Base-by-base conservation (phyloP, 371 early-diverging fungal genomes). In the Rhizopus delemar region DNA sequence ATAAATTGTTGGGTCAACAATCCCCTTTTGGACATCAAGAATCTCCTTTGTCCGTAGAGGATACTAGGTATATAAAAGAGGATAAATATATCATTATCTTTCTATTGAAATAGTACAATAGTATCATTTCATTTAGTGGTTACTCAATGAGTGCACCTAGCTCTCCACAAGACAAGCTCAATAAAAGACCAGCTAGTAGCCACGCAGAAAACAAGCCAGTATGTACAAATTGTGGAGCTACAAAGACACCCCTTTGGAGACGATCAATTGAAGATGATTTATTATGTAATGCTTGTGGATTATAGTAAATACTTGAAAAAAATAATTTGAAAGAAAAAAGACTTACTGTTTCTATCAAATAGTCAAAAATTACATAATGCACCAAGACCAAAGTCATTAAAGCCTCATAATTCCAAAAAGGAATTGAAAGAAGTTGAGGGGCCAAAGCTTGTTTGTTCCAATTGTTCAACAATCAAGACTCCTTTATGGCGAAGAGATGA, bases 171-270 rank as follows among this genome's bases (percentile, higher is more conserved):
- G 36, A 51, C 5, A 51, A 22, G 39, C 50, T 41, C 16, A n/a
- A 29, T 11, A 33, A 33, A 36, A 45, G 28, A 48, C 52, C 56
- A 36, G 57, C 65, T 5, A 62, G 55, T 52, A 8, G 57, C 34
- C 56, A 67, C 43, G 34, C 53, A 51, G 58, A 62, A 41, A 46
- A 48, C 15, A 67, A 68, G 45, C 70, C 75, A 1, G 54, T 72
- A 7, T 95, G 96, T 71, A 75, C 78, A 50, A 95, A 98, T 76
- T 98, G 98, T 73, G 75, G 79, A 5, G 91, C 92, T 5, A 92
- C 90, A 0, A 83, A 82, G 5, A 97, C 99, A 3, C 96, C 98
- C 0, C 86, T 96, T 9, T 99, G 99, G 99, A 83, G 99, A 29
- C 77, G 96, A 55, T 89, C 90, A 16, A 81, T 80, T 32, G 78